Percentiles rank a stretch among this genome's conserved stretches.
These are phyloP conservation scores for Plasmodium gallinaceum DNA, from an alignment of 169 alveolate species.

Conservation along the genomic window DNA sequence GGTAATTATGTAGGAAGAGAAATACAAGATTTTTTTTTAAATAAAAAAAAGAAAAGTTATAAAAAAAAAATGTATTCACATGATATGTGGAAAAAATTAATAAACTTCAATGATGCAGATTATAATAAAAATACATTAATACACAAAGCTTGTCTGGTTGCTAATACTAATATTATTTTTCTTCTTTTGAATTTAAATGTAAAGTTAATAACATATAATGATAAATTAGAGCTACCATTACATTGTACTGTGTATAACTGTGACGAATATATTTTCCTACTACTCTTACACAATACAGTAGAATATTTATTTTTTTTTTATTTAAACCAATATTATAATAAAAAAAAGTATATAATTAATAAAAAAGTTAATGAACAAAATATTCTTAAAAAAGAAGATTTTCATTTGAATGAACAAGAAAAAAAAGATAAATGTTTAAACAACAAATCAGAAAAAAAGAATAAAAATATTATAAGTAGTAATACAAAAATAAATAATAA, in stretches of 20 bases:
- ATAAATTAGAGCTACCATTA: conserved; percentile 54
- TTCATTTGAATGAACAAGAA: background rate
- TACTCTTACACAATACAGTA: conserved; percentile 63
- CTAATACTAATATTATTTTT: conserved; percentile 49
- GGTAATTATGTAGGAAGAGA: conserved; percentile 38
- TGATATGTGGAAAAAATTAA: conserved; percentile 40
- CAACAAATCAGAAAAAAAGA: background rate
- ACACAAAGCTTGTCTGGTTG: conserved; percentile 72
- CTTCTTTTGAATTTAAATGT: conserved; percentile 65
- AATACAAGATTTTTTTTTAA: conserved; percentile 3
- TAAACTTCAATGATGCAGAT: conserved; percentile 52
- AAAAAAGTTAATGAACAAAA: background rate
- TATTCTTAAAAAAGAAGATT: background rate
- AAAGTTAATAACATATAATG: conserved; percentile 33
- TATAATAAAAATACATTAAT: conserved; percentile 67
- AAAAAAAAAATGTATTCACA: conserved; percentile 1
- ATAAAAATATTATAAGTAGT: background rate
- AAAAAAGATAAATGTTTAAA: background rate
- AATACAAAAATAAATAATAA: background rate
- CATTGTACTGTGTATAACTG: conserved; percentile 65
- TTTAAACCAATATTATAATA: background rate
- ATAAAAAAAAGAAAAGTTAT: background rate
- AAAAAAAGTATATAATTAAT: background rate
- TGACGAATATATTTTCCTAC: conserved; percentile 41
- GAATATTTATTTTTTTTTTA: conserved; percentile 42